These are phyloP conservation scores for Musa troglodytarum DNA, from an alignment of 176 grass and related monocot genomes.

Conservation along the genomic window DNA sequence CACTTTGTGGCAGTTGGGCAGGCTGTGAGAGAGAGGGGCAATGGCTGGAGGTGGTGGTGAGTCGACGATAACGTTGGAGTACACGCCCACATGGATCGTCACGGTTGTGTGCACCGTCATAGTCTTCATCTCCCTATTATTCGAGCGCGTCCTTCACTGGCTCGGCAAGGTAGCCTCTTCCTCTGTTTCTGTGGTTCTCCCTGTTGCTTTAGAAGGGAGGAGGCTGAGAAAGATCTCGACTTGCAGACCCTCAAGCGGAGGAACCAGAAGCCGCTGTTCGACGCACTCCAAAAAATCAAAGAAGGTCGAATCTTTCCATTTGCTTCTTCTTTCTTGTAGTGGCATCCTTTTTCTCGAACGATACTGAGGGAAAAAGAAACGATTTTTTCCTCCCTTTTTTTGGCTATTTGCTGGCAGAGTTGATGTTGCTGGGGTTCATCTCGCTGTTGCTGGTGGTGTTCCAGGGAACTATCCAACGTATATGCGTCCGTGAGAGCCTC, in stretches of 20 bases:
- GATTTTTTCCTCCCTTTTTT: neutral
- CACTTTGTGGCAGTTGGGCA: too few relatives aligned
- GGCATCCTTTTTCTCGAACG: neutral
- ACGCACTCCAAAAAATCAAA: slow-evolving; percentile 77
- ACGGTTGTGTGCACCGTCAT: slow-evolving; percentile 62
- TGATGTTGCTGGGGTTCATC: slow-evolving; percentile 89
- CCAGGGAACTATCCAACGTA: slow-evolving; percentile 39
- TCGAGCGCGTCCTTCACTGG: slow-evolving; percentile 67
- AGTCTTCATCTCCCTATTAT: slow-evolving; percentile 64
- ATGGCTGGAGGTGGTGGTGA: slow-evolving; percentile 43
- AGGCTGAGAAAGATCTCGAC: neutral
- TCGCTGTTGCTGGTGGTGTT: slow-evolving; percentile 63
- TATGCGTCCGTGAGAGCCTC: slow-evolving; percentile 31
- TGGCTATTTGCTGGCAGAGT: slow-evolving; percentile 27
- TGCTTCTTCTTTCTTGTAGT: neutral
- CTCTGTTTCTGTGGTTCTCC: neutral
- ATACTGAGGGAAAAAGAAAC: neutral
- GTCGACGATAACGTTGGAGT: slow-evolving; percentile 34
- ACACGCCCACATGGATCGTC: slow-evolving; percentile 94
- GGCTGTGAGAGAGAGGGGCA: neutral
- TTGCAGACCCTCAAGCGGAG: slow-evolving; percentile 14
- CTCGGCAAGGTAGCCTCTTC: slow-evolving; percentile 56
- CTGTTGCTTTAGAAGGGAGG: too few relatives aligned
- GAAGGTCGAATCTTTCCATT: slow-evolving; percentile 31
- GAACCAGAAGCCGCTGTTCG: slow-evolving; percentile 55